Conservation (phyloP, 352 stramenopile genomes). For the Pythium apleroticum region DNA sequence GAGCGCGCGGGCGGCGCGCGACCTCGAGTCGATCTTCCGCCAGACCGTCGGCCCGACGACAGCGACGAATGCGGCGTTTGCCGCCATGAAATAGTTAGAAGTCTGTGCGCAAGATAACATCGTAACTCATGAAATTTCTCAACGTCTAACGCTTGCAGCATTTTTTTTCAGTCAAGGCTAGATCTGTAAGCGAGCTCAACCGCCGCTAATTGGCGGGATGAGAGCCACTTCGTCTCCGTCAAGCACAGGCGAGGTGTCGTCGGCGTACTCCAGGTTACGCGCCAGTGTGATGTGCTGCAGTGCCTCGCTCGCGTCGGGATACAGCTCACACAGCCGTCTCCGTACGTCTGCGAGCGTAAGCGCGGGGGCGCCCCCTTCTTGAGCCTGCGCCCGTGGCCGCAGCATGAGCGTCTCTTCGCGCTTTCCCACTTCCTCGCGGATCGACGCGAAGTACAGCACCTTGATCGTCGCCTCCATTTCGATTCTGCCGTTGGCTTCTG, state of each 20-base stretch:
- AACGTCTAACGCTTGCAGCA: background rate
- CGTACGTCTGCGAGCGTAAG: slow-evolving; percentile 48
- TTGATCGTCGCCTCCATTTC: slow-evolving; percentile 46
- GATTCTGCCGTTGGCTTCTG: background rate
- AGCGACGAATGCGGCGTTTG: slow-evolving; percentile 5
- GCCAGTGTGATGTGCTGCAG: slow-evolving; percentile 67
- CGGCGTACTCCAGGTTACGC: slow-evolving; percentile 71
- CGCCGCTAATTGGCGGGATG: slow-evolving; percentile 80
- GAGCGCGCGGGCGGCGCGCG: slow-evolving; percentile 27
- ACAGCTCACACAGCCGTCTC: slow-evolving; percentile 41
- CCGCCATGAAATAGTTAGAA: slow-evolving; percentile 22
- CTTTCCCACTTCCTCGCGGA: slow-evolving; percentile 63
- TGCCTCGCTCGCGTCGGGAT: slow-evolving; percentile 43
- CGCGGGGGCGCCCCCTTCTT: background rate
- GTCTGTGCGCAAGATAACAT: background rate
- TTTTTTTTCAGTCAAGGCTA: too few species aligned
- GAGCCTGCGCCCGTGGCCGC: background rate
- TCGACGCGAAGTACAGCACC: slow-evolving; percentile 83
- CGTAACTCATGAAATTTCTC: background rate
- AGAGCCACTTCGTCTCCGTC: slow-evolving; percentile 80
- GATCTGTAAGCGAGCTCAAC: slow-evolving; percentile 24
- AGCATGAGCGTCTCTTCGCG: slow-evolving; percentile 65
- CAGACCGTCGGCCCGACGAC: slow-evolving; percentile 38
- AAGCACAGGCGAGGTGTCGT: slow-evolving; percentile 40
- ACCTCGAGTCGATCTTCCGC: slow-evolving; percentile 73